These are phyloP conservation scores for Linnemannia exigua DNA, from an alignment of 192 early-diverging fungal genomes.

Conservation along the genomic window DNA sequence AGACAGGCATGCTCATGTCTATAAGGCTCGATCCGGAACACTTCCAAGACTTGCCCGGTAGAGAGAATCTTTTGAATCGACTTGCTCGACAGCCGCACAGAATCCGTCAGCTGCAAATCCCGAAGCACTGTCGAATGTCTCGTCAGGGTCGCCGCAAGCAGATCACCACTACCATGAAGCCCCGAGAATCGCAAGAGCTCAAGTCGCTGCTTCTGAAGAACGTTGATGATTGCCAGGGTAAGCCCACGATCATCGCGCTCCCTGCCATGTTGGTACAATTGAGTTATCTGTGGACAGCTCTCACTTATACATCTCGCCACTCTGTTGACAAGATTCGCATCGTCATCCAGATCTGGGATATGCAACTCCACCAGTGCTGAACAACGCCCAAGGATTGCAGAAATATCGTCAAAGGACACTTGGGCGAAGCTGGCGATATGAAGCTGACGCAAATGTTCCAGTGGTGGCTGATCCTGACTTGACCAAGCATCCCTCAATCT, in stretches of 20 bases:
- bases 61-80: neutral
- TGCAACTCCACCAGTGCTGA: neutral
- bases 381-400: neutral
- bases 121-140: neutral
- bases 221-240: neutral
- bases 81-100: neutral
- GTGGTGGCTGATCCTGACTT: neutral
- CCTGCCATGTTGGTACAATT: neutral
- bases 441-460: neutral
- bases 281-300: neutral
- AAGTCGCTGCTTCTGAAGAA: neutral
- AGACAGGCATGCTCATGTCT: neutral
- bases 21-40: neutral
- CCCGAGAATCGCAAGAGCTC: neutral
- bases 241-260: neutral
- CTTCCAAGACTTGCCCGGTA: neutral
- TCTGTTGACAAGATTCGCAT: neutral
- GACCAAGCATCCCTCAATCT: neutral
- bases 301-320: neutral
- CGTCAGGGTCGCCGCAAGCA: neutral
- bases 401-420: neutral
- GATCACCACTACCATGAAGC: neutral
- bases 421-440: neutral
- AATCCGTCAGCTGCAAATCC: neutral
- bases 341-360: neutral